Base-by-base conservation (phyloP, 345 rosid genomes). In the Geranium brycei region DNA sequence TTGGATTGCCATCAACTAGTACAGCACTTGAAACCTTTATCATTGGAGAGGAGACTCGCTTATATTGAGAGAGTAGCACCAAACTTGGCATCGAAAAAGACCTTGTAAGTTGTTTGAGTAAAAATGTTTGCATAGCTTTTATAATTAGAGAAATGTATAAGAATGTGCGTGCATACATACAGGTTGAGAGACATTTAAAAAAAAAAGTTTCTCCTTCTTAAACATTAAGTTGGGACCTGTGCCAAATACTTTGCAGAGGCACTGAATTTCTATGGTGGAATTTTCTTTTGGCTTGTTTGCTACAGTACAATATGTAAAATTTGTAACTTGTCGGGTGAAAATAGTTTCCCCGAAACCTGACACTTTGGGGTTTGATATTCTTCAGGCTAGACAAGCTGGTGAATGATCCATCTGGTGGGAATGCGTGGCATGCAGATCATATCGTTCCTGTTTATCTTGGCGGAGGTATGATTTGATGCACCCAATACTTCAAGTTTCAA, bases 351-450 rank as follows among this genome's bases (percentile, higher is more conserved):
- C 55, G 38, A 35, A 1, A 51, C 60, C 71, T 19, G 31, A 66
- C 55, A 28, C 56, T 65, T 62, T 65, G 15, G 4, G 38, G 58
- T 73, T 51, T 53, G 58, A 60, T 32, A 19, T 72, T 15, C 61
- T 71, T 65, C 74, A 92, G 98, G 85, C 71, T 89, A 14, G 87
- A 87, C 61, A 84, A 88, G 73, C 85, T 92, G 69, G 88, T 83
- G 40, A 75, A 74, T 68, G 82, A 84, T 75, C 95, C 98, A 72
- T 74, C 79, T 1, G 91, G 85, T 79, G 96, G 92, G 59, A 83
- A 87, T 71, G 96, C 92, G 2, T 89, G 98, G 98, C 96, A 89
- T 75, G 97, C 95, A 3, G 98, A 92, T 80, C 98, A 92, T 68
- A 81, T 89, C 51, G 64, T 92, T 74, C 93, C 98, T 59, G 97